Evolutionary conservation across 2,329 filamentous ascomycete genomes (phyloP), one percentile per base, ranked within the genome.

Genomic region (Pseudocercospora fuligena): DNA sequence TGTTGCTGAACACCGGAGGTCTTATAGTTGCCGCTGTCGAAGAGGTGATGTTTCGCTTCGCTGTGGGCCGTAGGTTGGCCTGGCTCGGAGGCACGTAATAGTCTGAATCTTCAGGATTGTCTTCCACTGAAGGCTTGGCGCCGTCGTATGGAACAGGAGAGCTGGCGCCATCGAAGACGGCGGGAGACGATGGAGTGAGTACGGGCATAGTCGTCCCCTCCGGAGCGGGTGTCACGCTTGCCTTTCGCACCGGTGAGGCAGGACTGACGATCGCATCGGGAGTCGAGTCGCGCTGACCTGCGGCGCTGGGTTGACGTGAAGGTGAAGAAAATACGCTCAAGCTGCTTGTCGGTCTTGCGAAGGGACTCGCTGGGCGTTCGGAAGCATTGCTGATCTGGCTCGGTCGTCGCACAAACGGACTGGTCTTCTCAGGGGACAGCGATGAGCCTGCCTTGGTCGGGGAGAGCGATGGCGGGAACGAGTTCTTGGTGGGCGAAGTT

Each of bases 401-500:
- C 7, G 77, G 75, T 60, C 78, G 73, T 61, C 77, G 73, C 9
- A 76, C 73, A 64, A 79, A 77, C 7, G 75, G 75, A 61, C 73
- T 77, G 4, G 73, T 66, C 68, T 78, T 78, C 64, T 77, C 74
- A 14, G 74, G 72, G n/a, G 74, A 75, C n/a, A 75, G 61, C 3
- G 67, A 58, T 3, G 56, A 72, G 58, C 61, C 65, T n/a, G 65
- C 49, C 53, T 72, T 75, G 4, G 69, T 67, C 9, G 74, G 73
- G 12, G 76, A 77, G 8, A 70, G 62, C 11, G 58, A 61, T 19
- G 70, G 61, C 11, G 58, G 60, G 19, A 73, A 68, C 47, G 69
- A 57, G 8, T 64, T 49, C 60, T 82, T 82, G 14, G 79, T 74
- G 21, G 80, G 80, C 46, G 81, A 82, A 57, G 73, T 75, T 57